Base-by-base conservation (phyloP, 441 rosid species). In the Rhodomyrtus psidioides region DNA sequence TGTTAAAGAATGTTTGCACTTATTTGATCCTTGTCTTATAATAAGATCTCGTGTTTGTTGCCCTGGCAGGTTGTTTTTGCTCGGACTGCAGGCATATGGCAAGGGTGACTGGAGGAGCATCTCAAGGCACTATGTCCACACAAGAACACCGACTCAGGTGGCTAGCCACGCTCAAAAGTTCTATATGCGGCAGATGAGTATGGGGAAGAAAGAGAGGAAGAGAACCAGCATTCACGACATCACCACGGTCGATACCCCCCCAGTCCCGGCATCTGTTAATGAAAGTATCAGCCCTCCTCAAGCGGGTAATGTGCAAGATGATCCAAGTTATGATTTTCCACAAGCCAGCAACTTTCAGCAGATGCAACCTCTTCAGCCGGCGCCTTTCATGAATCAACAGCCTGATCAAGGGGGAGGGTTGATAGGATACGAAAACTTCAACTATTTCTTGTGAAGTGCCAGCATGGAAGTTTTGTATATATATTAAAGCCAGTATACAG, bases 91-190 rank as follows among this genome's bases (percentile, higher is more conserved):
- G 39, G 89, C 87, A 85, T 93, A 87, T 54, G 96, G 98, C 9
- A 94, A 91, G 79, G 98, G 98, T 42, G 98, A 95, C 84, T 95
- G 98, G 98, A 93, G 96, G 82, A 95, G 95, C 89, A 95, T 95
- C 70, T 93, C 98, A 1, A 92, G 98, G 88, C 93, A 94, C 82
- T 91, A 91, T 83, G 98, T 95, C 84, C 91, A 90, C 58, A 92
- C 96, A 4, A 91, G 95, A 84, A 94, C 98, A 26, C 94, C 98
- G 6, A 94, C 96, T 4, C 98, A 95, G 89, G 98, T 95, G 3
- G 96, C 96, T 1, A 95, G 98, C 82, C 98, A 95, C 53, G 98
- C 98, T n/a, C 98, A 95, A 87, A 95, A 95, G 86, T 95, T 90
- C 88, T 95, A 92, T 54, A 94, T 93, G 21, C 92, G 96, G 58